These are phyloP conservation scores for Scedosporium boydii DNA, from an alignment of 2,329 filamentous ascomycete genomes.

Conservation along the genomic window DNA sequence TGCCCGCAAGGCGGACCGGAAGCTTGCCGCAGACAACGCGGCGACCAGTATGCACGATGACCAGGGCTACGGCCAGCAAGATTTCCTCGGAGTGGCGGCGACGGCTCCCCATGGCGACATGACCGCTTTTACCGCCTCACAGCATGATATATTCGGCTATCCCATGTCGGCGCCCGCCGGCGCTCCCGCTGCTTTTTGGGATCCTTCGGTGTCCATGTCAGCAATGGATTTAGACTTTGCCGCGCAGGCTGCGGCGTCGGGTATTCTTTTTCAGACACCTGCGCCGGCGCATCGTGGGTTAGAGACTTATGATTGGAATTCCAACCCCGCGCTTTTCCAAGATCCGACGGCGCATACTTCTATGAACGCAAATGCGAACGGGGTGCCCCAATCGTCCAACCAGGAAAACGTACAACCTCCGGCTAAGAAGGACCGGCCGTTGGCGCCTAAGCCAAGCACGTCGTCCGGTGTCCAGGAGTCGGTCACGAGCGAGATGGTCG, in stretches of 20 bases:
- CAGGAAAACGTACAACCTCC: conserved; percentile 26
- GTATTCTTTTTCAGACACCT: conserved; percentile 18
- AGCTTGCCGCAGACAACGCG: conserved; percentile 32
- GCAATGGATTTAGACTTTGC: conserved; percentile 53
- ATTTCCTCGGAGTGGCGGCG: conserved; percentile 34
- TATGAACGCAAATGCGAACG: not conserved
- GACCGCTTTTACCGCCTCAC: conserved; percentile 33
- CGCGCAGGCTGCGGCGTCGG: conserved; percentile 19
- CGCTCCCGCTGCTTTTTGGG: conserved; percentile 47
- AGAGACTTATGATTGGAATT: conserved; percentile 43
- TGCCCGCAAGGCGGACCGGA: conserved; percentile 43
- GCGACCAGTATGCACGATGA: conserved; percentile 51
- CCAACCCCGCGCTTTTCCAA: conserved; percentile 45
- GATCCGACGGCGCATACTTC: conserved; percentile 24
- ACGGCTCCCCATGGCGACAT: conserved; percentile 38
- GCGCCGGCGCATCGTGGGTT: conserved; percentile 5
- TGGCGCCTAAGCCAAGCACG: conserved; percentile 41
- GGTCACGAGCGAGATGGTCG: conserved; percentile 20
- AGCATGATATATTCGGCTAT: conserved; percentile 49
- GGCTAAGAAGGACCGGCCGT: conserved; percentile 29
- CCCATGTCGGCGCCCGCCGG: conserved; percentile 49
- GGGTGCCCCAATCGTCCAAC: conserved; percentile 15
- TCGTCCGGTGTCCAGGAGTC: conserved; percentile 16
- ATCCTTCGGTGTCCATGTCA: conserved; percentile 37
- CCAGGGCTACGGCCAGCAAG: conserved; percentile 40